Evolutionary conservation across 2,329 filamentous ascomycete species (phyloP), one percentile per base, ranked within the genome.

Genomic region (Pseudopithomyces maydicus): DNA sequence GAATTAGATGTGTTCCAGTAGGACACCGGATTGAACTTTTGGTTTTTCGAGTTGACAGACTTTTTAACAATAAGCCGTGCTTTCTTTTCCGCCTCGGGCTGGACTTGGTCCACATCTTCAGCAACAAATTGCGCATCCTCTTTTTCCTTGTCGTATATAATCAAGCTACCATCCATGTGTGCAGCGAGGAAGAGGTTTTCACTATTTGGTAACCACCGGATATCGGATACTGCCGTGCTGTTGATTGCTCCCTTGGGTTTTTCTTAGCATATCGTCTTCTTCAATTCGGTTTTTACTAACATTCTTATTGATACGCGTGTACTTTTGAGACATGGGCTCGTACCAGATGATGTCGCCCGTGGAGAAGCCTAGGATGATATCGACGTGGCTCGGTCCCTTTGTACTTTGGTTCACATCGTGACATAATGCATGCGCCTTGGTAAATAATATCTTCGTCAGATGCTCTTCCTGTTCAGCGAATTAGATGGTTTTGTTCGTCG

Each of bases 301-400:
- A 74, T 98, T 98, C 79, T 99, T 99, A 74, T 99, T 99, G 69
- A 99, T 83, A 19, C 95, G 88, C 2, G 92, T 91, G 76, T 99
- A 99, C 73, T 96, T 92, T 69, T 98, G 94, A 38, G 92, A 94
- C 69, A 97, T 91, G 11, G 95, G 93, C 77, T 99, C 95, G 81
- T 95, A 98, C 95, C 95, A 99, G 60, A 99, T 94, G 46, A 99
- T 92, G 75, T 99, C 95, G 38, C 93, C 92, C 0, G 93, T 96
- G 6, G 94, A 97, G 70, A 97, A 98, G 1, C 95, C 95, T 87
- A 99, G 90, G 55, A 97, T 88, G 19, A 99, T 82, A 73, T 99
- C 95, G 41, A 99, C 83, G 71, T 98, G 94, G 5, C 84, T 87
- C 3, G 84, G 73, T 49, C 86, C 88, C 77, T 94, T 97, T 11